Conservation (phyloP, 1,139 yeast genomes). For the Tardiomyces blankii region DNA sequence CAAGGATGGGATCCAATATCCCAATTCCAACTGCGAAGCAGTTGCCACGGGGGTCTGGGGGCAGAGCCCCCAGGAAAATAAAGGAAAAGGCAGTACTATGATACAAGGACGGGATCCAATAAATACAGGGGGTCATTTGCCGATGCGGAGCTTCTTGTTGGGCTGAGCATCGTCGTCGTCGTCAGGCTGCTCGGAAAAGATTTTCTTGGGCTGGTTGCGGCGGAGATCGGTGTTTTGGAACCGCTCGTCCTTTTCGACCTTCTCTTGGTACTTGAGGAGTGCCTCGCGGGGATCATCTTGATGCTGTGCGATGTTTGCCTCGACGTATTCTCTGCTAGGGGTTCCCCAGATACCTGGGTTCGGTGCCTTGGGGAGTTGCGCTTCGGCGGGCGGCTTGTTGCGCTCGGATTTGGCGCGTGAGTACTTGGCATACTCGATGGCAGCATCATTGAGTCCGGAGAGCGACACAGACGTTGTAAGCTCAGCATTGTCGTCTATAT, state of each 20-base stretch:
- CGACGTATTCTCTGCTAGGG: slow-evolving; percentile 16
- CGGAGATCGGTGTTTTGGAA: neutral
- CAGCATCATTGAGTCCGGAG: neutral
- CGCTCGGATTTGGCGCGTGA: neutral
- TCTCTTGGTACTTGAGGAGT: slow-evolving; percentile 24
- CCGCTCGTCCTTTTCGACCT: slow-evolving; percentile 18
- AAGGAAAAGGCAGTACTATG: too few species aligned
- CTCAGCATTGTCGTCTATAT: slow-evolving; percentile 25
- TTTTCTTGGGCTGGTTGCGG: neutral
- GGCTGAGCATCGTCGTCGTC: slow-evolving; percentile 7
- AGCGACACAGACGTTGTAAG: neutral
- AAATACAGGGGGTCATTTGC: slow-evolving; percentile 7
- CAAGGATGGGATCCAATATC: too few species aligned
- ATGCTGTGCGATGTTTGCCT: slow-evolving; percentile 12
- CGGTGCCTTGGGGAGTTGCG: slow-evolving; percentile 7
- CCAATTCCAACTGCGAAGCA: too few species aligned
- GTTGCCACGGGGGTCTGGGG: too few species aligned
- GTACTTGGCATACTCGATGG: too few species aligned
- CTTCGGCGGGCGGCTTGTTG: neutral
- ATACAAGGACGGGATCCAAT: too few species aligned
- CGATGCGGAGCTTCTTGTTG: slow-evolving; percentile 6
- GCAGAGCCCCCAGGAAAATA: too few species aligned
- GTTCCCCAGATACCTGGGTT: slow-evolving; percentile 16
- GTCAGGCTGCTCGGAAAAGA: slow-evolving; percentile 1
- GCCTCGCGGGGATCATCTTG: slow-evolving; percentile 30